These are phyloP conservation scores for Carex parvula DNA, from an alignment of 176 grass and related monocot genomes.

Conservation along the genomic window DNA sequence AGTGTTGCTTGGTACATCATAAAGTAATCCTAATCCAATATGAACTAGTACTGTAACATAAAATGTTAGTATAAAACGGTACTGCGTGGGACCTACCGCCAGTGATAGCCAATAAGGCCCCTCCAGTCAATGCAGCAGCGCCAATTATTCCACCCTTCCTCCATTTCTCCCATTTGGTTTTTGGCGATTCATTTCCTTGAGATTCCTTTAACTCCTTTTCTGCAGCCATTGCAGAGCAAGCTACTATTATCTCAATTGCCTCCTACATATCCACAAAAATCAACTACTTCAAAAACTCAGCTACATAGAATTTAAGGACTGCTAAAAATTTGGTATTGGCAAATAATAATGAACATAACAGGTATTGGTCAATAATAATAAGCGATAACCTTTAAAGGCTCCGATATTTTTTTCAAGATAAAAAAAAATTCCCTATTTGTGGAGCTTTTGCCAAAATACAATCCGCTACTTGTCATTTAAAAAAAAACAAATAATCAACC, in stretches of 20 bases:
- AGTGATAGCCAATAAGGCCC: slow-evolving; percentile 83
- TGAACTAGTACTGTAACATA: neutral
- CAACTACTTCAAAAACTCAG: neutral
- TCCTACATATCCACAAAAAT: slow-evolving; percentile 61
- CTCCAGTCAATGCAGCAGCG: slow-evolving; percentile 90
- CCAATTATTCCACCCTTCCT: slow-evolving; percentile 88
- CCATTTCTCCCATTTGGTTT: slow-evolving; percentile 70
- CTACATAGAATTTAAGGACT: neutral
- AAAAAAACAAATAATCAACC: neutral
- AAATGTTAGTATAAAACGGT: neutral
- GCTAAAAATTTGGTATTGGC: neutral
- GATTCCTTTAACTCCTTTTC: slow-evolving; percentile 60
- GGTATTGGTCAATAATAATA: neutral
- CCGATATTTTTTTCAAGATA: neutral
- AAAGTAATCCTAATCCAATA: neutral
- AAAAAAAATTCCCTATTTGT: neutral
- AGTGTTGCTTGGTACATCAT: neutral
- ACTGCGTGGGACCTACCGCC: slow-evolving; percentile 46
- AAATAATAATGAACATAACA: neutral
- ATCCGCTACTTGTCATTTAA: neutral
- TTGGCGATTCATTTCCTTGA: slow-evolving; percentile 42
- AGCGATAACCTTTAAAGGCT: neutral
- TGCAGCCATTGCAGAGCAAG: slow-evolving; percentile 99
- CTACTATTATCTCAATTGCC: slow-evolving; percentile 94
- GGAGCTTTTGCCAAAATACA: neutral